phyloP scores from a whole-genome alignment of 2,329 filamentous ascomycete species.

The Penicillium sp. region DNA sequence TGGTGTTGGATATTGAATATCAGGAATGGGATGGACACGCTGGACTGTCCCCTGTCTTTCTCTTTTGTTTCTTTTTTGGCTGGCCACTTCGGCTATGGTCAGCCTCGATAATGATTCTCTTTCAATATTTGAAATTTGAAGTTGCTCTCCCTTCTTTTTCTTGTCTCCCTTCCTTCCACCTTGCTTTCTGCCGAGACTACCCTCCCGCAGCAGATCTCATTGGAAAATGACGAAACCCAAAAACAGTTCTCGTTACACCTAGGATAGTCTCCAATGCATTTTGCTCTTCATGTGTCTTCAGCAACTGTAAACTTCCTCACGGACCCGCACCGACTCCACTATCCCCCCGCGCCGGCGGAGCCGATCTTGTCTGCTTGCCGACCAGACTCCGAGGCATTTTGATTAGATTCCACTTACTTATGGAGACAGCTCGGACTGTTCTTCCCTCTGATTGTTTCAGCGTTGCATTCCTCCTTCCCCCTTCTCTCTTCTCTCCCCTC shows the following conservation, averaged over 20 bases:
- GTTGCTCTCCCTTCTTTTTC: neutral
- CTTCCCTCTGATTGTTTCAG: neutral
- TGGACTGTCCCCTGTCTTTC: neutral
- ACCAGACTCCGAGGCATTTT: slow-evolving; percentile 5
- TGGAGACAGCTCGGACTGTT: neutral
- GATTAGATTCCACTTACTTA: neutral
- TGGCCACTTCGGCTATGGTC: slow-evolving; percentile 24
- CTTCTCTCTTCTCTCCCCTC: neutral
- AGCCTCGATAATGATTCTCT: slow-evolving; percentile 21
- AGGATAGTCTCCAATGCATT: slow-evolving; percentile 23
- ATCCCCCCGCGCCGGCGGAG: slow-evolving; percentile 1
- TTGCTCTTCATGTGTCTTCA: neutral
- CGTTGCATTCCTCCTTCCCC: neutral
- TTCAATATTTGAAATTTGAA: slow-evolving; percentile 11
- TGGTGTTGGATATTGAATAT: too few relatives aligned
- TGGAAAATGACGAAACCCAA: slow-evolving; percentile 6
- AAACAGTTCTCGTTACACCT: slow-evolving; percentile 11
- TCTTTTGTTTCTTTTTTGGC: neutral
- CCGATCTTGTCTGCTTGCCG: slow-evolving; percentile 1
- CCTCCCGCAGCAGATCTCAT: slow-evolving; percentile 4
- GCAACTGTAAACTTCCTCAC: neutral
- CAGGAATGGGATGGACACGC: too few relatives aligned
- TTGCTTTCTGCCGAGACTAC: neutral
- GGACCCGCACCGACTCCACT: slow-evolving; percentile 6
- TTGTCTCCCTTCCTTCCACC: slow-evolving; percentile 1